Conservation (phyloP, 2,329 filamentous ascomycete genomes). For the Ophiostoma ips region DNA sequence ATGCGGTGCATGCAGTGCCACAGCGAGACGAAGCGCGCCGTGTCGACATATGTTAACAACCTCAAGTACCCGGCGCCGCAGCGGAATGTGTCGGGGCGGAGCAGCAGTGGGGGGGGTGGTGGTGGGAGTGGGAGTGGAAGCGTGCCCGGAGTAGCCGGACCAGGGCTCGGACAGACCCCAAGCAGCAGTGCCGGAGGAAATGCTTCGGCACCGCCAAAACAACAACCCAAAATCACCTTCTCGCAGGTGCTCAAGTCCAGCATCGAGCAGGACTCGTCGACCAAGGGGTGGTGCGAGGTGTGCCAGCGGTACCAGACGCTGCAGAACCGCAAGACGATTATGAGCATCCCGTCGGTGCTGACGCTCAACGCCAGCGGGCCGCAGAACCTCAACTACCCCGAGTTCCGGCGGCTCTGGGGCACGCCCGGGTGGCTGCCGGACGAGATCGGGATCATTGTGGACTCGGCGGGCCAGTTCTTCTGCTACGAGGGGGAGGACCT, state of each 20-base stretch:
- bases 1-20: constrained; percentile 80
- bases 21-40: constrained; percentile 70
- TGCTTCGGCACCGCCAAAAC: constrained; percentile 34
- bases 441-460: constrained; percentile 84
- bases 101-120: neutral
- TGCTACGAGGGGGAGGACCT: constrained; percentile 91
- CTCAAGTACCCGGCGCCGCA: constrained; percentile 57
- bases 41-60: constrained; percentile 71
- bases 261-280: constrained; percentile 77
- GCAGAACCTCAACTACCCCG: constrained; percentile 43
- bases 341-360: constrained; percentile 69
- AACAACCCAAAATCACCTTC: constrained; percentile 51
- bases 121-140: neutral
- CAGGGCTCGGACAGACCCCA: too few species aligned
- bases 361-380: constrained; percentile 63
- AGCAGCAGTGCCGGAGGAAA: too few species aligned
- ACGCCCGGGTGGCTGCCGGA: constrained; percentile 83
- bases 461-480: constrained; percentile 71
- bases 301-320: constrained; percentile 87
- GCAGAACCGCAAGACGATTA: constrained; percentile 70
- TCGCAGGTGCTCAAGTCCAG: constrained; percentile 86
- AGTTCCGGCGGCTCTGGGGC: constrained; percentile 72
- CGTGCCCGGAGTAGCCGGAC: too few species aligned
- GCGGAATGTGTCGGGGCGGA: neutral
- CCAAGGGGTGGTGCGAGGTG: constrained; percentile 82